phyloP scores from a whole-genome alignment of 768 basidiomycete genomes.

The Mycena kentingensis region DNA sequence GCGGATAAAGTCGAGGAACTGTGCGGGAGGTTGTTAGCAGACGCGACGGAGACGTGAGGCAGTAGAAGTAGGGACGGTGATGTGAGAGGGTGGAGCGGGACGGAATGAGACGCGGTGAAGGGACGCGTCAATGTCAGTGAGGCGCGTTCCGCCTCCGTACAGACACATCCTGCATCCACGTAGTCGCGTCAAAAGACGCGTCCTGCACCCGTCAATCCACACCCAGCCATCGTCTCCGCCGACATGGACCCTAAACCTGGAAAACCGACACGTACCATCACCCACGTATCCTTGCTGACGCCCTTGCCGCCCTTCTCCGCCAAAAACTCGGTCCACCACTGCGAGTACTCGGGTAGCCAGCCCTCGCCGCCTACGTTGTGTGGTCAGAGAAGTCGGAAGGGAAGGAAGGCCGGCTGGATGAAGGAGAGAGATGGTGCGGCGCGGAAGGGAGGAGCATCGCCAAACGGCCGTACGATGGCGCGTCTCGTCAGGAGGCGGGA shows the following conservation, averaged over 20 bases:
- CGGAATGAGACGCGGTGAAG: background rate
- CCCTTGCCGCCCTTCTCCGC: constrained; percentile 66
- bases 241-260: background rate
- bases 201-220: no score
- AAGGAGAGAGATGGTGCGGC: background rate
- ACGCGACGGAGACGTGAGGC: background rate
- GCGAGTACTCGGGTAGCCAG: constrained; percentile 62
- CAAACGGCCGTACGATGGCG: background rate
- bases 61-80: background rate
- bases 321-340: constrained; percentile 84
- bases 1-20: constrained; percentile 82
- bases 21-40: constrained; percentile 1
- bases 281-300: constrained; percentile 87
- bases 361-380: constrained; percentile 39
- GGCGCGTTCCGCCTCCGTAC: no score
- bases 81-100: background rate
- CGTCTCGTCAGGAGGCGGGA: no score
- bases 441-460: background rate
- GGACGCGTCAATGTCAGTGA: background rate
- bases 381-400: background rate
- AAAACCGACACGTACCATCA: constrained; percentile 59
- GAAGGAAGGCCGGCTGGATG: background rate
- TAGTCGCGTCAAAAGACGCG: no score
- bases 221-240: background rate
- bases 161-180: no score